phyloP scores from a whole-genome alignment of 1,139 yeast genomes.

The Candida frijolesensis region DNA sequence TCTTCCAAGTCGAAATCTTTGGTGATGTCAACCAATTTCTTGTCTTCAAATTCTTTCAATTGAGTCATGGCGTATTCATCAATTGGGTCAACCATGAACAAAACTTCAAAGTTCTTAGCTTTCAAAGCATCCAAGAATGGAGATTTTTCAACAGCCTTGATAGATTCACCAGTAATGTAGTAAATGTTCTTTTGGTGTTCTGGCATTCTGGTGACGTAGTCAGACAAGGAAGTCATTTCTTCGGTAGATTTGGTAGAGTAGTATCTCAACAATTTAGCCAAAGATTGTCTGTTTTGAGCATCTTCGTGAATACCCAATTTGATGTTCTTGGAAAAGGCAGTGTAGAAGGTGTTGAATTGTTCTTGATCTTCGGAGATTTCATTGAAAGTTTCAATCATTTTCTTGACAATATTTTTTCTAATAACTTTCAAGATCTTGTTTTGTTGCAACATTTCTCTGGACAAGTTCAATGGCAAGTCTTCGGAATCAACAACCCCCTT shows the following conservation, averaged over 20 bases:
- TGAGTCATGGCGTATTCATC: conserved; percentile 99
- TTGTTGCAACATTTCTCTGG: conserved; percentile 99
- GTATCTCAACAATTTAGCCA: conserved; percentile 96
- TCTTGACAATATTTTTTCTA: conserved; percentile 98
- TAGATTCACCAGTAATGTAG: conserved; percentile 98
- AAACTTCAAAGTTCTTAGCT: conserved; percentile 97
- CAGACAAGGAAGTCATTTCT: conserved; percentile 92
- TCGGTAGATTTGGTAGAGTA: conserved; percentile 94
- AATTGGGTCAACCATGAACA: conserved; percentile 98
- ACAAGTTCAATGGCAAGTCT: conserved; percentile 99
- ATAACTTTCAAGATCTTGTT: conserved; percentile 99
- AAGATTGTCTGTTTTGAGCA: conserved; percentile 92
- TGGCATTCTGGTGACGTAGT: conserved; percentile 99
- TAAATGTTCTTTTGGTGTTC: conserved; percentile 99
- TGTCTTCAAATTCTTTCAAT: conserved; percentile 98
- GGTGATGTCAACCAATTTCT: conserved; percentile 97
- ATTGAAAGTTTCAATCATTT: conserved; percentile 96
- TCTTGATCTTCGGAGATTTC: conserved; percentile 99
- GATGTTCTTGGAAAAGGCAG: conserved; percentile 97
- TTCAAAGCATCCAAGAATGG: conserved; percentile 99
- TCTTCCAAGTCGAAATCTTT: conserved; percentile 99
- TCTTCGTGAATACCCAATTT: conserved; percentile 99
- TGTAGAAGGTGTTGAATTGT: conserved; percentile 98
- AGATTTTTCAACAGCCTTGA: conserved; percentile 97
- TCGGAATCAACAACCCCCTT: conserved; percentile 99